phyloP scores from a whole-genome alignment of 257 asterid species.

The Petrea volubilis region DNA sequence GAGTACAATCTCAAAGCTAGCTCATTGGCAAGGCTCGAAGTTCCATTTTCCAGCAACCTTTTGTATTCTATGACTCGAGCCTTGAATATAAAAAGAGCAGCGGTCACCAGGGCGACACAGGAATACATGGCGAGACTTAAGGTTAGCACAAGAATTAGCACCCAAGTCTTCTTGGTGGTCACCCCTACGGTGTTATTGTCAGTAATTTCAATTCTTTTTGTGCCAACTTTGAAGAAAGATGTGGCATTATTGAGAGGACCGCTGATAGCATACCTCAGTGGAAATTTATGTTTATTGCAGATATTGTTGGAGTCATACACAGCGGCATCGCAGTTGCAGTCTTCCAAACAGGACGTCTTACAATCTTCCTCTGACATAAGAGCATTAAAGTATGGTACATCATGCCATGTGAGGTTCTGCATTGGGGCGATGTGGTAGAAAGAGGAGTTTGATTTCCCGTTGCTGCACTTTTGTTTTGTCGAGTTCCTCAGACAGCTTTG shows the following conservation, averaged over 20 bases:
- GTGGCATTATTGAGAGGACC: background rate
- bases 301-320: background rate
- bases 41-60: background rate
- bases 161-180: background rate
- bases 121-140: background rate
- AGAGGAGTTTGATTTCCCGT: background rate
- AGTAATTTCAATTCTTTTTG: background rate
- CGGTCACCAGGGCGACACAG: background rate
- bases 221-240: background rate
- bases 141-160: background rate
- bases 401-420: background rate
- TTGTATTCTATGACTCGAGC: background rate
- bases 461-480: background rate
- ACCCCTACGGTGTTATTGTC: background rate
- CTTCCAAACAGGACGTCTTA: conserved; percentile 1
- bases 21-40: background rate
- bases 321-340: conserved; percentile 1
- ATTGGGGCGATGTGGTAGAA: background rate
- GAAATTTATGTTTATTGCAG: background rate
- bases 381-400: background rate
- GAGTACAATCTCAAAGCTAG: background rate
- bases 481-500: background rate
- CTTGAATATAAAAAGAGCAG: background rate
- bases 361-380: background rate
- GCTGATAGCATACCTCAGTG: background rate